These are phyloP conservation scores for Penicillium chermesinum DNA, from an alignment of 495 filamentous ascomycete genomes.

Conservation along the genomic window DNA sequence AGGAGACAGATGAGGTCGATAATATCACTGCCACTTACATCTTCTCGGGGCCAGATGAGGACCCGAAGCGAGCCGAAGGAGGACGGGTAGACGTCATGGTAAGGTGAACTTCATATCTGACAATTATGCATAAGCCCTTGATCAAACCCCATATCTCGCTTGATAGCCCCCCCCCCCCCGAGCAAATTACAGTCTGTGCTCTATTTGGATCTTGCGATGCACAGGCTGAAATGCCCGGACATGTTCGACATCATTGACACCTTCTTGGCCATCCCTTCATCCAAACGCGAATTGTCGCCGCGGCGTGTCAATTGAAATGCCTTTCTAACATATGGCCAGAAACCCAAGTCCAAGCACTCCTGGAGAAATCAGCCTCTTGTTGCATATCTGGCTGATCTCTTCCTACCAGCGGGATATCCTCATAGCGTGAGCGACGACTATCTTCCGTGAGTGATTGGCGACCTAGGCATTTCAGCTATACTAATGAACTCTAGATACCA, in stretches of 20 bases:
- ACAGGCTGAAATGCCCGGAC: no score
- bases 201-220: no score
- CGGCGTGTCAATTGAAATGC: not conserved
- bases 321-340: not conserved
- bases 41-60: constrained; percentile 24
- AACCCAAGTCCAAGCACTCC: not conserved
- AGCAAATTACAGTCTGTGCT: no score
- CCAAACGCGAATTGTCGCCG: no score
- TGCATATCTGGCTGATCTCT: constrained; percentile 46
- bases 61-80: not conserved
- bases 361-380: constrained; percentile 32
- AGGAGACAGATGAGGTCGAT: constrained; percentile 37
- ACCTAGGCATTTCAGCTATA: not conserved
- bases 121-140: no score
- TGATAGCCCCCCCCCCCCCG: no score
- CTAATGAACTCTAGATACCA: constrained; percentile 55
- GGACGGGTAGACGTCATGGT: constrained; percentile 36
- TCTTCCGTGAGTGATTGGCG: constrained; percentile 53
- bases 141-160: no score
- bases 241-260: no score
- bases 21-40: constrained; percentile 33
- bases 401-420: constrained; percentile 90
- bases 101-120: constrained; percentile 7
- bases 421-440: constrained; percentile 90
- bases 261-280: no score